Evolutionary conservation across 495 filamentous ascomycete genomes (phyloP), one percentile per base, ranked within the genome.

Genomic region (Aspergillus mulundensis): DNA sequence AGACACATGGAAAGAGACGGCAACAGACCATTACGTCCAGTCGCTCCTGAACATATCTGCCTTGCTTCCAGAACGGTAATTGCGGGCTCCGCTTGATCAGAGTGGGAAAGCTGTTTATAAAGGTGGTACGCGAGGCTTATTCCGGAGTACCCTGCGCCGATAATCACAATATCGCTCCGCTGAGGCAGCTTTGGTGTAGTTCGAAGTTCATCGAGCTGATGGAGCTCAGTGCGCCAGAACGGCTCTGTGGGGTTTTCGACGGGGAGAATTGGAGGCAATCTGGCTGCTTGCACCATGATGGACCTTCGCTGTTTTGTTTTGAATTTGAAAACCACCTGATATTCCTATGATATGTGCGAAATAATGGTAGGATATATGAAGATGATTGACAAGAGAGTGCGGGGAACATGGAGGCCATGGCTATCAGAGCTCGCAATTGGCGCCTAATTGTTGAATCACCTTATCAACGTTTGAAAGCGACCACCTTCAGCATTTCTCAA

Each of bases 111-210:
- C n/a, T 56, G 56, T 30, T 63, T 66, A 5, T 87, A 73, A 1
- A 90, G 70, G 41, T 83, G 76, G 71, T 81, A 85, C 3, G 87
- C 86, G 5, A 84, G 67, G 1, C 77, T 75, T 0, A 84, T 77
- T 11, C 87, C 87, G 3, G 83, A 83, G 54, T 88, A 89, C 6
- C 87, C 88, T 51, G 82, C 84, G 8, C 88, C 87, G 36, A 90
- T 81, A 23, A 90, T 84, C n/a, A 89, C 71, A 7, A 80, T 79
- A 43, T 88, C 83, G 30, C 75, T 79, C 7, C 70, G 64, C 0
- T 53, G 24, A 16, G 81, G 85, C 12, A 87, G 73, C 5, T 70
- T 65, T n/a, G 63, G 53, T 6, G 71, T 71, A 28, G 72, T 77
- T 45, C 79, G 78, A 50, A 80, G 61, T 50, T 79, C 74, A 47